Conservation (phyloP, 179 eudicot species). For the Beta corolliflora region DNA sequence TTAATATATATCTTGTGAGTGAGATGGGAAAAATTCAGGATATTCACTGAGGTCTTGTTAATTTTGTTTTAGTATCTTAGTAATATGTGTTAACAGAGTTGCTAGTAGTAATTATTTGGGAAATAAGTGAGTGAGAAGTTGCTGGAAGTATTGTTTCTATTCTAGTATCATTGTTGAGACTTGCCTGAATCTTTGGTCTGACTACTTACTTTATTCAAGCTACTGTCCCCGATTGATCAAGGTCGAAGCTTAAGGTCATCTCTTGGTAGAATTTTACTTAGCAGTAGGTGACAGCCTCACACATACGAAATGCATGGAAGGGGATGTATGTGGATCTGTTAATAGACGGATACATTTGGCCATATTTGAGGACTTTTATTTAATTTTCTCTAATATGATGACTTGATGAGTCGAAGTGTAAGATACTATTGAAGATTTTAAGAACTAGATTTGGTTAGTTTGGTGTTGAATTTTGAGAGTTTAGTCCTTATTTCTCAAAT, state of each 20-base stretch:
- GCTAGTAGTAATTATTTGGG: background rate
- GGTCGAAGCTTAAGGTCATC: background rate
- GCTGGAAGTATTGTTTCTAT: background rate
- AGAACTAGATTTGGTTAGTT: background rate
- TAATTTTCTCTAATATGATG: background rate
- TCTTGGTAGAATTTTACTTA: background rate
- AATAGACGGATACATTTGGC: background rate
- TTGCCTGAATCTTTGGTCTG: too few relatives aligned
- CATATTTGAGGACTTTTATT: background rate
- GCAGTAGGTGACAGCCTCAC: background rate
- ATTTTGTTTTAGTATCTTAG: background rate
- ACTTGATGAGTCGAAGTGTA: background rate
- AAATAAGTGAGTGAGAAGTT: background rate
- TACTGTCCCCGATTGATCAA: background rate
- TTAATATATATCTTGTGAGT: background rate
- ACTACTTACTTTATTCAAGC: background rate
- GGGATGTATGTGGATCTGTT: background rate
- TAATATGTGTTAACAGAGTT: background rate
- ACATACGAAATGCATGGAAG: too few relatives aligned
- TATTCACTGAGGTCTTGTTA: background rate
- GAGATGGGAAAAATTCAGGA: background rate
- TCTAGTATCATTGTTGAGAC: background rate
- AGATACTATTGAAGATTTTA: background rate
- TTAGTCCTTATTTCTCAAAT: background rate
- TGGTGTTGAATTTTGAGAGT: background rate